A percentile compares a stretch with the other conserved stretches of the same genome.
phyloP scores from a whole-genome alignment of 2,329 filamentous ascomycete genomes.

The Verticillium albo-atrum region DNA sequence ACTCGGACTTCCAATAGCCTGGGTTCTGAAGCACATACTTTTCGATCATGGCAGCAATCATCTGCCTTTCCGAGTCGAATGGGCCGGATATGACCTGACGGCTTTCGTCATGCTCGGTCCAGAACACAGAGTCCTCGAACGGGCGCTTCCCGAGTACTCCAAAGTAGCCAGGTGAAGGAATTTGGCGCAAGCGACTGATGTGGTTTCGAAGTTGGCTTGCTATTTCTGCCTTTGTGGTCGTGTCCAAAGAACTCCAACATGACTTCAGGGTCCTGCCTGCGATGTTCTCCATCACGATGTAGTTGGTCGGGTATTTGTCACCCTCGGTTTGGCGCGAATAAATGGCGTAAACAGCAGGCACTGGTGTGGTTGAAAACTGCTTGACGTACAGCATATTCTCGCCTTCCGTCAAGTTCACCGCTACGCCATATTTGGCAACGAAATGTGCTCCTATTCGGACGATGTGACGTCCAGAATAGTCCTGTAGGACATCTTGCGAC shows the following conservation, averaged over 20 bases:
- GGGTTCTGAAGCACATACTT: neutral
- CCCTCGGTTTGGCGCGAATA: slow-evolving; percentile 13
- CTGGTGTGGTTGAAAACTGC: slow-evolving; percentile 14
- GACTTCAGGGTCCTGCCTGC: neutral
- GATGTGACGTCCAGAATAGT: neutral
- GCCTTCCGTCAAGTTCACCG: slow-evolving; percentile 21
- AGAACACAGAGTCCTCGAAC: neutral
- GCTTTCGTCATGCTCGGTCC: neutral
- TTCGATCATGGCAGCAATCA: neutral
- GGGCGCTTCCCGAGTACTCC: neutral
- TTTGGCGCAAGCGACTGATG: neutral
- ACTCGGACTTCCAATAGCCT: neutral
- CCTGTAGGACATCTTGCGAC: neutral
- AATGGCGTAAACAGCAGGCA: slow-evolving; percentile 26
- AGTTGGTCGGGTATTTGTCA: neutral
- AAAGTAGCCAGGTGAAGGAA: slow-evolving; percentile 3
- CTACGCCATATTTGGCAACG: slow-evolving; percentile 7
- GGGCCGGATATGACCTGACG: neutral
- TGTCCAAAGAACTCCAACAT: neutral
- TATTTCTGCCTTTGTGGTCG: neutral
- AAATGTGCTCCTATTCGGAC: slow-evolving; percentile 14
- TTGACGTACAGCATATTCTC: slow-evolving; percentile 25
- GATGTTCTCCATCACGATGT: neutral
- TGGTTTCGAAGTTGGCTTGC: neutral
- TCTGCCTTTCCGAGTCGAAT: neutral